Base-by-base conservation (phyloP, 805 yeast species). In the Schizosaccharomyces pombe region DNA sequence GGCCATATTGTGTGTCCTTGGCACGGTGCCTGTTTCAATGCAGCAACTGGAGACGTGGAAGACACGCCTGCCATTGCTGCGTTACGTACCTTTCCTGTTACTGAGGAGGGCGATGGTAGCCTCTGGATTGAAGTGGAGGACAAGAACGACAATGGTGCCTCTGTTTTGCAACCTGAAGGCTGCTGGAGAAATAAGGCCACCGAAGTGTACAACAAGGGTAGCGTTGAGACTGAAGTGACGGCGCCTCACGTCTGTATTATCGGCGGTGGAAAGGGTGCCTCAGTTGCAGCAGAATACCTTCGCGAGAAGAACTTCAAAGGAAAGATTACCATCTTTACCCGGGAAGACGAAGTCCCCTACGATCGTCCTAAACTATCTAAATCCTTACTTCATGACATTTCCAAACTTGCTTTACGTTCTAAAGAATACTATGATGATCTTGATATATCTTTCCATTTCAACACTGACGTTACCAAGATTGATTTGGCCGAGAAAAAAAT, bases 321-420 rank as follows among this genome's bases (percentile, higher is more conserved):
- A 16, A 16, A 22, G 8, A 54, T 54, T 34, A 54, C 56, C 26
- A 40, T 54, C 34, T 24, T 54, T 29, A 34, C 54, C 32, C 24
- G 28, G 12, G 56, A 54, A 37, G 24, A 53, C 26, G 26, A 33
- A 16, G 29, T 51, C 43, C 54, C 56, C 8, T 33, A 49, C 31
- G 56, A 54, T 29, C 54, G 56, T 26, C 37, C 56, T 16, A 54
- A 54, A 37, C 56, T 54, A 12, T 49, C 54, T 14, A 54, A 54
- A 30, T 37, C 54, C 33, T 47, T 54, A 16, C 26, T 54, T 28
- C 54, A 33, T 33, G 56, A 54, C 5, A 22, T 28, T 43, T 32
- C 29, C 19, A 54, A 51, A 22, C 16, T 54, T 26, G 54, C 30
- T 30, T 34, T 54, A 14, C 54, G 54, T n/a, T 29, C 55, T 6